phyloP scores from a whole-genome alignment of 176 grass and related monocot genomes.

The Metroxylon sagu region DNA sequence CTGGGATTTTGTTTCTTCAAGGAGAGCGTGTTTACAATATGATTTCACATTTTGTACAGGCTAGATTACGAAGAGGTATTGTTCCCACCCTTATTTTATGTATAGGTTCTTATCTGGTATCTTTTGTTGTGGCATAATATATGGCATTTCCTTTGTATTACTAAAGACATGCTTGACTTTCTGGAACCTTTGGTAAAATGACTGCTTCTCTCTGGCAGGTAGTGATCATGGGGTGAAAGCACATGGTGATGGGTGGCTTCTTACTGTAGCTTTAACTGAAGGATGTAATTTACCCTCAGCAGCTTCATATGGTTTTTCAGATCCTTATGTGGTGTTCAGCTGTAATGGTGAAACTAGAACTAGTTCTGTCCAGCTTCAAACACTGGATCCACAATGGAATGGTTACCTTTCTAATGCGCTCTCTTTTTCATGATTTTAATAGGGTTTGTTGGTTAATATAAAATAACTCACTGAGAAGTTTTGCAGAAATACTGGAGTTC shows the following conservation, averaged over 20 bases:
- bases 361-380: constrained; percentile 88
- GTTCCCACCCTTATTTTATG: too few relatives aligned
- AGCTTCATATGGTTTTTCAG: constrained; percentile 40
- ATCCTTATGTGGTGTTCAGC: constrained; percentile 80
- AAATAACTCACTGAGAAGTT: constrained; percentile 3
- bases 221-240: constrained; percentile 57
- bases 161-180: background rate
- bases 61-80: constrained; percentile 61
- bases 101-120: too few relatives aligned
- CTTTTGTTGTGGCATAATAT: too few relatives aligned
- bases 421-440: too few relatives aligned
- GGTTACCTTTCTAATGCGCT: constrained; percentile 35
- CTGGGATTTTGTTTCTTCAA: constrained; percentile 63
- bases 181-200: background rate
- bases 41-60: constrained; percentile 69
- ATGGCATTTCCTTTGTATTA: too few relatives aligned
- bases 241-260: constrained; percentile 71
- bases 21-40: constrained; percentile 45
- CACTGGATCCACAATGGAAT: constrained; percentile 73
- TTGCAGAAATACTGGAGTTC: constrained; percentile 81
- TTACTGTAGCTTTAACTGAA: constrained; percentile 74
- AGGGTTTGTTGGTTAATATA: too few relatives aligned
- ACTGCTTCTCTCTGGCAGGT: constrained; percentile 25
- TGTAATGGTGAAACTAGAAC: constrained; percentile 71
- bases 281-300: constrained; percentile 49